Evolutionary conservation across 345 rosid species (phyloP).

Genomic region (Brassica rapa): DNA sequence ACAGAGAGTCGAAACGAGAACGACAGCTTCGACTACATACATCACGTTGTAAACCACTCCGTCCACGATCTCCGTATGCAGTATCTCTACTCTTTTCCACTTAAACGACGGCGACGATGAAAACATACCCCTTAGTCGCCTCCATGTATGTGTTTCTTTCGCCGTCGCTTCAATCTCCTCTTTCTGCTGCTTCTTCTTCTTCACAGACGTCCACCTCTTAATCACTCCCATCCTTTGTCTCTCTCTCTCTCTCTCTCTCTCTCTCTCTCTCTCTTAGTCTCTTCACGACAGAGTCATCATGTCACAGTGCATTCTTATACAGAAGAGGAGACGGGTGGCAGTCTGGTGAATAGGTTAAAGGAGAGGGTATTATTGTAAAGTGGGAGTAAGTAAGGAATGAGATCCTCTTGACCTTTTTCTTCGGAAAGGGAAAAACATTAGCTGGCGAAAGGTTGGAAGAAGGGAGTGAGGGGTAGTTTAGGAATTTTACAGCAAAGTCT

Average conservation of each 20-base stretch:
- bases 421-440: conserved; percentile 18
- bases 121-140: conserved; percentile 30
- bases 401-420: conserved; percentile 25
- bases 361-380: conserved; percentile 18
- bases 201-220: conserved; percentile 30
- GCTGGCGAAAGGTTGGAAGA: conserved; percentile 33
- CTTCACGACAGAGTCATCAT: neutral
- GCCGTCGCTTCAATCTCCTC: conserved; percentile 28
- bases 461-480: conserved; percentile 26
- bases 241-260: neutral
- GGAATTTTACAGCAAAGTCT: neutral
- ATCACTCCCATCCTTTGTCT: conserved; percentile 18
- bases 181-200: conserved; percentile 23
- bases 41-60: conserved; percentile 52
- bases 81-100: conserved; percentile 41
- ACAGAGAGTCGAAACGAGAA: conserved; percentile 66
- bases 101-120: conserved; percentile 28
- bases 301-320: conserved; percentile 27
- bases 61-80: conserved; percentile 46
- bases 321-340: conserved; percentile 18
- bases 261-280: neutral
- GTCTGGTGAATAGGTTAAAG: conserved; percentile 3
- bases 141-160: conserved; percentile 41
- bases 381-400: conserved; percentile 10
- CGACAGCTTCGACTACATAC: conserved; percentile 61